phyloP scores from a whole-genome alignment of 2,329 filamentous ascomycete genomes.

The Hymenoscyphus linearis region DNA sequence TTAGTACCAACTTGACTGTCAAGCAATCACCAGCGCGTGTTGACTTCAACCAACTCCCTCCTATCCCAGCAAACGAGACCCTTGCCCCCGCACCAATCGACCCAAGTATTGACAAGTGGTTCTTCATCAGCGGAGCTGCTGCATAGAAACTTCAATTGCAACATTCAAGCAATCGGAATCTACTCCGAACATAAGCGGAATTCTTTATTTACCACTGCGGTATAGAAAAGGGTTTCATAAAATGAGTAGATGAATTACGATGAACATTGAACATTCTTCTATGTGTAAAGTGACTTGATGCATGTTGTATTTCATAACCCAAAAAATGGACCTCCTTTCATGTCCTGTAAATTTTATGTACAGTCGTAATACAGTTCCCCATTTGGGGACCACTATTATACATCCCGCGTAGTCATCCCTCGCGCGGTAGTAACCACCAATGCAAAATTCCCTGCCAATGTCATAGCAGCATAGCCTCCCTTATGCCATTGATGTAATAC shows the following conservation, averaged over 20 bases:
- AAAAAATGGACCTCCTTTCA: neutral
- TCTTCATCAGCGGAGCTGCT: conserved; percentile 98
- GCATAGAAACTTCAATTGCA: conserved; percentile 44
- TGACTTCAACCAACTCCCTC: conserved; percentile 63
- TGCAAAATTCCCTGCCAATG: neutral
- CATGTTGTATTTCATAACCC: neutral
- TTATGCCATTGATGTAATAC: conserved; percentile 17
- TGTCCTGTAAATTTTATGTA: neutral
- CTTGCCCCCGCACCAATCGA: conserved; percentile 84
- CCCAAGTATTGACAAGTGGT: conserved; percentile 98
- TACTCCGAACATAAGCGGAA: neutral
- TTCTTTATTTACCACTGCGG: neutral
- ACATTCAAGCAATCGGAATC: neutral
- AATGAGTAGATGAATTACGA: conserved; percentile 2
- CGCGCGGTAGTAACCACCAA: neutral
- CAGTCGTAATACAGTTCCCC: neutral
- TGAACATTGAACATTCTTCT: neutral
- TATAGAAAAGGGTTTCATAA: neutral
- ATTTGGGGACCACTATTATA: neutral
- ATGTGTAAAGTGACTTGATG: neutral
- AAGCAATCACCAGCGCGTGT: conserved; percentile 68
- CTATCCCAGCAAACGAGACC: conserved; percentile 75
- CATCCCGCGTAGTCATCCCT: neutral
- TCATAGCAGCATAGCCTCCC: conserved; percentile 19
- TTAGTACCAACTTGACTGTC: conserved; percentile 77